phyloP scores from a whole-genome alignment of 352 stramenopile genomes.

The Phytopythium kandeliae region DNA sequence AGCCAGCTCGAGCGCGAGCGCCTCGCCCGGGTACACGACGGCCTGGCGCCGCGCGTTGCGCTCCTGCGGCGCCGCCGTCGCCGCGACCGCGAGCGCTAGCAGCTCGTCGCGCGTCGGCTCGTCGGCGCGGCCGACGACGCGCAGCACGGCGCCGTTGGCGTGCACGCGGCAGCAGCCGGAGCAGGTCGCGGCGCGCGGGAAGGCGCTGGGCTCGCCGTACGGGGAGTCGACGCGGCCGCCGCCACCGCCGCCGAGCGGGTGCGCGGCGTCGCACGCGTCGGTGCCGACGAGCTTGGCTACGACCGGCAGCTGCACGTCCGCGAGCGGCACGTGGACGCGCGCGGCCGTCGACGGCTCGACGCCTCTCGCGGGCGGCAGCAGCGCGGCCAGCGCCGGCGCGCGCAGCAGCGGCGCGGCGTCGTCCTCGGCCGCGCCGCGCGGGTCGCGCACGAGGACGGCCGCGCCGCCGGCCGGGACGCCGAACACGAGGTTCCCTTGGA shows the following conservation, averaged over 20 bases:
- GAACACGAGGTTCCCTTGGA: constrained; percentile 60
- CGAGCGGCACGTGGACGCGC: constrained; percentile 46
- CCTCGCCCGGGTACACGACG: constrained; percentile 35
- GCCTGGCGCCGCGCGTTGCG: constrained; percentile 16
- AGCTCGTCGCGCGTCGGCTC: constrained; percentile 11
- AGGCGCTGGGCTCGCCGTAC: constrained; percentile 36
- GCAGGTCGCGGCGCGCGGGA: constrained; percentile 52
- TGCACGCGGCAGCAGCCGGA: constrained; percentile 66
- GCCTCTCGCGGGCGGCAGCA: background rate
- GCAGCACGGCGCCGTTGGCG: constrained; percentile 39
- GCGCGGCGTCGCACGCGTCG: constrained; percentile 36
- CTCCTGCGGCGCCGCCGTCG: background rate
- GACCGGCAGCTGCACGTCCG: constrained; percentile 49
- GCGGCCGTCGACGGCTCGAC: constrained; percentile 28
- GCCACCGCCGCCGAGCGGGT: constrained; percentile 10
- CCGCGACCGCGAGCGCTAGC: constrained; percentile 11
- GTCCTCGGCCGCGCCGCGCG: constrained; percentile 27
- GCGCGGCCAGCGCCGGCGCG: no score
- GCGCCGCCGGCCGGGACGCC: constrained; percentile 14
- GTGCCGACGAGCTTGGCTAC: constrained; percentile 66
- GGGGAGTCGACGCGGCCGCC: constrained; percentile 43
- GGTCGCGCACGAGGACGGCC: constrained; percentile 37
- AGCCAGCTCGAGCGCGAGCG: constrained; percentile 42
- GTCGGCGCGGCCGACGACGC: constrained; percentile 24
- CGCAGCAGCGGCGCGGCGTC: constrained; percentile 25